These are phyloP conservation scores for Pythium aphanidermatum DNA, from an alignment of 352 stramenopile genomes.

Conservation along the genomic window DNA sequence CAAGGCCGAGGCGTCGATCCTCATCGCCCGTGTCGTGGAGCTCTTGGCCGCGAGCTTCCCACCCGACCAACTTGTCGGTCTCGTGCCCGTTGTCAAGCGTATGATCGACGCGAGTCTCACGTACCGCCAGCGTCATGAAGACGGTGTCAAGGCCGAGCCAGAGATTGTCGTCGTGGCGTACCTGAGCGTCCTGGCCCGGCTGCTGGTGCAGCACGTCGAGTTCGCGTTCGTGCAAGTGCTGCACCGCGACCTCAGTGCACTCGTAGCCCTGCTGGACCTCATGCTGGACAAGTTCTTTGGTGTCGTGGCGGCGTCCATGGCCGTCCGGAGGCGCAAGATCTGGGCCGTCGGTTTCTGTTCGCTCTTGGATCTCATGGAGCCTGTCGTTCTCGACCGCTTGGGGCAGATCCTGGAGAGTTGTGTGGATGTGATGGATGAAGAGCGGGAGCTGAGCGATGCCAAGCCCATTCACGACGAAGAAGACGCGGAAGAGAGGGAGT, in stretches of 20 bases:
- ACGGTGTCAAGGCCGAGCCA: slow-evolving; percentile 19
- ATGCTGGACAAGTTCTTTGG: slow-evolving; percentile 75
- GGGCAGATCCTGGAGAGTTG: slow-evolving; percentile 64
- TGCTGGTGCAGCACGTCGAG: slow-evolving; percentile 43
- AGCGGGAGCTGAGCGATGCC: slow-evolving; percentile 23
- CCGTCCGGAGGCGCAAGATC: slow-evolving; percentile 48
- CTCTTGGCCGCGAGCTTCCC: slow-evolving; percentile 30
- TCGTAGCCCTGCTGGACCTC: slow-evolving; percentile 43
- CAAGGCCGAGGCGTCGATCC: slow-evolving; percentile 57
- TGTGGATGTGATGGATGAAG: slow-evolving; percentile 64
- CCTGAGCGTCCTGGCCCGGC: slow-evolving; percentile 44
- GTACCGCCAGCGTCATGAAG: slow-evolving; percentile 21
- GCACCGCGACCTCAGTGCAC: slow-evolving; percentile 22
- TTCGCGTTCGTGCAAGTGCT: slow-evolving; percentile 43
- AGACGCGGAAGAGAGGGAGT: slow-evolving; percentile 31
- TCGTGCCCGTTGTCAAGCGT: slow-evolving; percentile 25
- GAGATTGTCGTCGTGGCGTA: slow-evolving; percentile 63
- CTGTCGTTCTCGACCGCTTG: slow-evolving; percentile 41
- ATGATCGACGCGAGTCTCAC: slow-evolving; percentile 43
- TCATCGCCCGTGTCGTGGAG: slow-evolving; percentile 45
- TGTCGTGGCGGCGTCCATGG: slow-evolving; percentile 52
- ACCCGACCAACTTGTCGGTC: slow-evolving; percentile 30
- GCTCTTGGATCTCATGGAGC: slow-evolving; percentile 27
- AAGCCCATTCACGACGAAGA: slow-evolving; percentile 13
- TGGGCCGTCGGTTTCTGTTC: slow-evolving; percentile 58